Evolutionary conservation across 2,329 filamentous ascomycete genomes (phyloP), one percentile per base, ranked within the genome.

Genomic region (Aspergillus uvarum): DNA sequence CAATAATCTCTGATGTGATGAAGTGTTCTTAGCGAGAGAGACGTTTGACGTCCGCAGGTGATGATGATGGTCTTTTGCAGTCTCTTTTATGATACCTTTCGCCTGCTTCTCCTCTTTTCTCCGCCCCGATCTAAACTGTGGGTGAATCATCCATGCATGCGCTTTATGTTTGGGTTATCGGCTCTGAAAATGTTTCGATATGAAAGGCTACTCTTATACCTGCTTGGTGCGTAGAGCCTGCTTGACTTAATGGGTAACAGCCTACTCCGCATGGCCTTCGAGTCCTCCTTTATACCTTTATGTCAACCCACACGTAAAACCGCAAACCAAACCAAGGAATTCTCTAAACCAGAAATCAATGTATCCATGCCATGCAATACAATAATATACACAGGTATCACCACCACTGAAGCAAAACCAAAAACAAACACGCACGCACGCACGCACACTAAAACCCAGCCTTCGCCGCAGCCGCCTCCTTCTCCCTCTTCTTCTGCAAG

Each of bases 401-500:
- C 38, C 6, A 7, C 21, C 7, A 8, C 48, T 14, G 4, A 50
- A 1, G 24, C 11, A 24, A 16, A 5, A 19, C 11, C 22, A 6
- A 31, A 22, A 22, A 2, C 22, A 22, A 22, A 22, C 22, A n/a
- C n/a, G n/a, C n/a, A n/a, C n/a, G n/a, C n/a, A n/a, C n/a, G 3
- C 22, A 22, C 22, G 2, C 44, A 29, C 42, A 32, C 38, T 21
- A 48, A 56, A 51, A 47, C 4, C 47, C 29, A 4, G 54, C 56
- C 47, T 58, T 63, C 48, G 69, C 65, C 59, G 72, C 66, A 59
- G 67, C 59, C 48, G 56, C 79, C 68, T 83, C 84, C 76, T 86
- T 88, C 65, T 86, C 83, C 68, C 80, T 83, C 79, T 83, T 91
- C 77, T 82, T 87, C 79, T 89, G 85, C 68, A 88, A 86, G 66